Conservation (phyloP, 129 eudicot genomes). For the Mikania micrantha region DNA sequence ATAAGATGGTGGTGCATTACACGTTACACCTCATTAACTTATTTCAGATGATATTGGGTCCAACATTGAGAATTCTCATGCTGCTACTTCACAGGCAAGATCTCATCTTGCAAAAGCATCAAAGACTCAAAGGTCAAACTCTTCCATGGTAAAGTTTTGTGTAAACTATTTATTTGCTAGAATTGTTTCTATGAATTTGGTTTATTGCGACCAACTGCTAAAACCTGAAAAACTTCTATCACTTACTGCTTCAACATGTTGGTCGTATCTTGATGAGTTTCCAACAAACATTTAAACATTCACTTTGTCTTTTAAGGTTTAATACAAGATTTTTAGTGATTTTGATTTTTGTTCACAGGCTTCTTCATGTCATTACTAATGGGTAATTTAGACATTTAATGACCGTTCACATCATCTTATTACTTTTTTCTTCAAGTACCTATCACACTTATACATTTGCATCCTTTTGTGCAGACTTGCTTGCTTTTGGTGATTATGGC, state of each 20-base stretch:
- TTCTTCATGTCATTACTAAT: neutral
- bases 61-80: conserved; percentile 54
- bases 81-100: conserved; percentile 55
- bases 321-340: conserved; percentile 2
- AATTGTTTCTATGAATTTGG: neutral
- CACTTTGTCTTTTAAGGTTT: neutral
- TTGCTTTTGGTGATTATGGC: conserved; percentile 65
- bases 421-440: neutral
- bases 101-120: conserved; percentile 62
- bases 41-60: conserved; percentile 63
- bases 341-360: neutral
- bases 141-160: conserved; percentile 51
- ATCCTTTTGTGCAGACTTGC: conserved; percentile 53
- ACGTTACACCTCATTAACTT: neutral
- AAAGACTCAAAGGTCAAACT: conserved; percentile 56
- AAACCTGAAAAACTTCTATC: neutral
- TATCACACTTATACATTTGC: neutral
- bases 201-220: neutral
- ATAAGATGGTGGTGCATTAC: neutral
- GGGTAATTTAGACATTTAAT: conserved; percentile 3
- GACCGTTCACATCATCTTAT: neutral
- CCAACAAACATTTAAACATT: neutral
- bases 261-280: neutral
- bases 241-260: neutral
- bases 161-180: neutral